Percentiles rank a stretch among this genome's conserved stretches.
These are phyloP conservation scores for Lasiosphaeria miniovina DNA, from an alignment of 495 filamentous ascomycete species.

Conservation along the genomic window DNA sequence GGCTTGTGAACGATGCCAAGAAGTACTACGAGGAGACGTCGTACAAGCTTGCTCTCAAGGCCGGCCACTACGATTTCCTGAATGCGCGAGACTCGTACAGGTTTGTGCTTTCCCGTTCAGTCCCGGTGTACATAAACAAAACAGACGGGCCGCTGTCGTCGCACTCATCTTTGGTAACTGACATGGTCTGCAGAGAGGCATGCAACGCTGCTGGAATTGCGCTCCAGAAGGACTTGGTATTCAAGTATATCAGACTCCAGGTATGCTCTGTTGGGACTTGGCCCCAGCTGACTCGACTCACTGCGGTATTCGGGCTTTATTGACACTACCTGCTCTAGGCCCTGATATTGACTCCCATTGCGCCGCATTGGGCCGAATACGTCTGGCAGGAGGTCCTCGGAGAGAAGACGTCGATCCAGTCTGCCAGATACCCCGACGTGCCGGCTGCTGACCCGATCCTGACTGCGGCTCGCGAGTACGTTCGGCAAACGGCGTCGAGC, in stretches of 20 bases:
- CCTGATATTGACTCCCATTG: slow-evolving; percentile 57
- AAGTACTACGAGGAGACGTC: slow-evolving; percentile 74
- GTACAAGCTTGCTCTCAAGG: slow-evolving; percentile 91
- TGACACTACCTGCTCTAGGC: slow-evolving; percentile 9
- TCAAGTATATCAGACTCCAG: slow-evolving; percentile 83
- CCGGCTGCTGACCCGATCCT: slow-evolving; percentile 60
- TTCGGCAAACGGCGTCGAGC: slow-evolving; percentile 67
- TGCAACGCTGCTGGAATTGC: slow-evolving; percentile 67
- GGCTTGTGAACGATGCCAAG: slow-evolving; percentile 69
- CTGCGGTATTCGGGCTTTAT: no score
- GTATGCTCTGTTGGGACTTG: no score
- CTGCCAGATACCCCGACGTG: slow-evolving; percentile 70
- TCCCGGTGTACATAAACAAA: no score
- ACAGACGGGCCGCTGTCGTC: no score
- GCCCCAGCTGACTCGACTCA: no score
- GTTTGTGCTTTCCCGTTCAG: no score
- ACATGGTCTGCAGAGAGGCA: slow-evolving; percentile 55
- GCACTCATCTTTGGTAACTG: no score
- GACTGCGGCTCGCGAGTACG: slow-evolving; percentile 75
- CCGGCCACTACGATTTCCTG: slow-evolving; percentile 84
- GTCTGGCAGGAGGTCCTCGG: slow-evolving; percentile 87
- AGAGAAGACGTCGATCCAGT: slow-evolving; percentile 73
- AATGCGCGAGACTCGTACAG: slow-evolving; percentile 80
- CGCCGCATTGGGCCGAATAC: slow-evolving; percentile 93
- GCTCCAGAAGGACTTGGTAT: slow-evolving; percentile 75